These are phyloP conservation scores for Pleoardoris graminearum DNA, from an alignment of 2,329 filamentous ascomycete species.

Conservation along the genomic window DNA sequence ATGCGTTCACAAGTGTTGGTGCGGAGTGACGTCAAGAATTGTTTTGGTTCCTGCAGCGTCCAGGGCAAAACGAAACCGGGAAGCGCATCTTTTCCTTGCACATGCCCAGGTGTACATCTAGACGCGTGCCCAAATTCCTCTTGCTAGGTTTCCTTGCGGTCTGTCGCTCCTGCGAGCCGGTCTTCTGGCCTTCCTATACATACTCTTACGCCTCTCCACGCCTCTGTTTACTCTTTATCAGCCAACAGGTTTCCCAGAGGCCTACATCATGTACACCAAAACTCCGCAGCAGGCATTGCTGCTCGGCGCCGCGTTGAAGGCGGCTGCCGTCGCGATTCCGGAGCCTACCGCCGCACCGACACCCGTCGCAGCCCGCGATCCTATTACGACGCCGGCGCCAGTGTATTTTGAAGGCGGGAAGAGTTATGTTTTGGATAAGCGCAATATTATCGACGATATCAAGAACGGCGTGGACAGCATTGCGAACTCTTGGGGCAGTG, in stretches of 20 bases:
- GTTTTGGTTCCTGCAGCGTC: conserved; percentile 7
- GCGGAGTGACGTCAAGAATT: conserved; percentile 4
- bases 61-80: conserved; percentile 2
- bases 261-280: conserved; percentile 20
- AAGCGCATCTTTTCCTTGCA: background rate
- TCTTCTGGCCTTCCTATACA: background rate
- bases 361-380: conserved; percentile 33
- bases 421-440: conserved; percentile 36
- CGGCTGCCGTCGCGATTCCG: conserved; percentile 36
- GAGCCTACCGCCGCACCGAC: conserved; percentile 37
- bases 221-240: background rate
- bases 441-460: conserved; percentile 40
- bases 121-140: background rate
- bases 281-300: conserved; percentile 26
- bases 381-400: conserved; percentile 39
- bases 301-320: conserved; percentile 23
- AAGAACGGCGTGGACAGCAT: conserved; percentile 35
- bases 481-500: conserved; percentile 37
- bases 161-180: conserved; percentile 13
- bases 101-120: background rate
- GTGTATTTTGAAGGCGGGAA: conserved; percentile 37
- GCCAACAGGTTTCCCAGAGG: conserved; percentile 2
- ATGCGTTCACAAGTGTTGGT: no score
- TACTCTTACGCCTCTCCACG: conserved; percentile 1
- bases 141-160: conserved; percentile 9